phyloP scores from a whole-genome alignment of 2,329 filamentous ascomycete species.

The Coniochaeta pulveracea region DNA sequence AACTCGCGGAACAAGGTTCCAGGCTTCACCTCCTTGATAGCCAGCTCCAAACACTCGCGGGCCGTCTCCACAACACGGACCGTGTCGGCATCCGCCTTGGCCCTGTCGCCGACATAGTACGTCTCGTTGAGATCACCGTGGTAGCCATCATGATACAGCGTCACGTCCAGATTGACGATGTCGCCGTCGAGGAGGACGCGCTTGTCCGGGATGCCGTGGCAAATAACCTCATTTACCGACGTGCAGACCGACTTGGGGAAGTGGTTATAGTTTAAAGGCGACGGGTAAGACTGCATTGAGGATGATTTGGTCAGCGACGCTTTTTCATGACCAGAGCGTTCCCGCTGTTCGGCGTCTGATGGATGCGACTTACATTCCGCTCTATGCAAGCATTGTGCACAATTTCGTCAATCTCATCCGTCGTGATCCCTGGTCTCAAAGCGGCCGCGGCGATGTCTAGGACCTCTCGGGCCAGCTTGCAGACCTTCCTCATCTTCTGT shows the following conservation, averaged over 20 bases:
- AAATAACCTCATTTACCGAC: constrained; percentile 93
- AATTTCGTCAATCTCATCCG: constrained; percentile 87
- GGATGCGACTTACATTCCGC: constrained; percentile 69
- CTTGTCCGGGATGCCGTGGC: constrained; percentile 94
- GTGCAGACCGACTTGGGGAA: constrained; percentile 99
- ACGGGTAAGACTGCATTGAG: constrained; percentile 16
- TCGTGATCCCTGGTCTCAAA: constrained; percentile 82
- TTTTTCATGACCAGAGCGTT: too few relatives aligned
- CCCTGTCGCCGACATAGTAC: constrained; percentile 90
- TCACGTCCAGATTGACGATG: constrained; percentile 94
- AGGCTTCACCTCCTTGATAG: constrained; percentile 86
- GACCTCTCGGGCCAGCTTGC: constrained; percentile 77
- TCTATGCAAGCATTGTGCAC: constrained; percentile 93
- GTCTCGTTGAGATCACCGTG: constrained; percentile 97
- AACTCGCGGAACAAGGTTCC: constrained; percentile 88
- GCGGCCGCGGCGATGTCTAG: constrained; percentile 82
- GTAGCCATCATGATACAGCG: constrained; percentile 87
- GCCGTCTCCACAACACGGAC: constrained; percentile 87
- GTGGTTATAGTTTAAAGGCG: constrained; percentile 53
- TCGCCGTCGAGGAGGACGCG: constrained; percentile 81
- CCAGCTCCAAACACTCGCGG: constrained; percentile 78
- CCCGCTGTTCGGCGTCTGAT: too few relatives aligned
- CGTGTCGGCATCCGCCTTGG: constrained; percentile 70
- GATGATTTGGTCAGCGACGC: too few relatives aligned
- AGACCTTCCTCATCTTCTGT: constrained; percentile 88